phyloP scores from a whole-genome alignment of 306 rosid genomes.

The Crataegus laevigata region DNA sequence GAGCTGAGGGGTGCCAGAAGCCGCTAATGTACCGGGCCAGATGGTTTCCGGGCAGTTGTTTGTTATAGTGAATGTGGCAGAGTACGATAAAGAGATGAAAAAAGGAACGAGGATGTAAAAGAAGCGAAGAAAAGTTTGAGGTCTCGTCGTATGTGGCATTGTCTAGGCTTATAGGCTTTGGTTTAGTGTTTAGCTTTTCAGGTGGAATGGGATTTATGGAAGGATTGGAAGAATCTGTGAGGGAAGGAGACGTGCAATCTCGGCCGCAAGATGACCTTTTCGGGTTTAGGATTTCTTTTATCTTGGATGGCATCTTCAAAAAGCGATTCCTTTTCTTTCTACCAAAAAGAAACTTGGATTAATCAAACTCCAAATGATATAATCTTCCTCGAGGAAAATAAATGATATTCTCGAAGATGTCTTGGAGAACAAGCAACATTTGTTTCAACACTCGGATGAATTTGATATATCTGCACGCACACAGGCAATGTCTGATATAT shows the following conservation, averaged over 20 bases:
- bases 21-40: constrained; percentile 84
- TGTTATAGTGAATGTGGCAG: constrained; percentile 48
- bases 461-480: background rate
- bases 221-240: constrained; percentile 18
- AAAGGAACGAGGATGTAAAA: constrained; percentile 6
- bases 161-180: background rate
- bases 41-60: constrained; percentile 70
- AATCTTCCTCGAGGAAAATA: background rate
- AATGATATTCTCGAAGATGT: background rate
- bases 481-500: background rate
- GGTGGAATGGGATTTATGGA: background rate
- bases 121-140: constrained; percentile 19
- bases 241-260: constrained; percentile 21
- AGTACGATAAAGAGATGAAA: constrained; percentile 22
- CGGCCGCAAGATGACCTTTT: constrained; percentile 33
- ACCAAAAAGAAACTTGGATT: background rate
- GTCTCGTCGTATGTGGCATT: constrained; percentile 19
- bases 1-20: constrained; percentile 54
- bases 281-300: constrained; percentile 71
- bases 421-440: background rate
- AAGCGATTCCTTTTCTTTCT: constrained; percentile 57
- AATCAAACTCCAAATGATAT: background rate
- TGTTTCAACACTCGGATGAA: background rate
- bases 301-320: constrained; percentile 47
- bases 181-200: background rate